Percentiles rank a stretch among this genome's conserved stretches.
Evolutionary conservation across 176 grass and related monocot genomes (phyloP).

Genomic region (Dendrocalamus sinicus): DNA sequence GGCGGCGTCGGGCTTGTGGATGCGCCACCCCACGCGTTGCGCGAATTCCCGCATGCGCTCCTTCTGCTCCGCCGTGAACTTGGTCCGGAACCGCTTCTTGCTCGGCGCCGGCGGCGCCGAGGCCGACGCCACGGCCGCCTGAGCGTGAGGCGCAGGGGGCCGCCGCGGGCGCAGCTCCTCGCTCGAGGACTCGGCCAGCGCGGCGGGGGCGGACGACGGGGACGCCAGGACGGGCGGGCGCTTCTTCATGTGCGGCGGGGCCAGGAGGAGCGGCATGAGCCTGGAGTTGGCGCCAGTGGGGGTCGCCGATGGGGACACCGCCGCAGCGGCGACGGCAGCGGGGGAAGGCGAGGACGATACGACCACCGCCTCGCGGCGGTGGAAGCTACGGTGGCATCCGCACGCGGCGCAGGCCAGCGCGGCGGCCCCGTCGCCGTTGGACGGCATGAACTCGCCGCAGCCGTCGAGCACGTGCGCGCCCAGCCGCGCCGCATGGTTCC

Average conservation of each 20-base stretch:
- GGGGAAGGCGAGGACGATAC: slow-evolving; percentile 11
- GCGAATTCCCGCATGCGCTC: slow-evolving; percentile 82
- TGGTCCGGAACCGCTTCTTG: slow-evolving; percentile 82
- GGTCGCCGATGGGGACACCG: slow-evolving; percentile 20
- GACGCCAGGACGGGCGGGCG: slow-evolving; percentile 29
- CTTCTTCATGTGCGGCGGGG: slow-evolving; percentile 56
- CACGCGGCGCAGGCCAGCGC: slow-evolving; percentile 83
- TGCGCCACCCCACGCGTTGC: slow-evolving; percentile 77
- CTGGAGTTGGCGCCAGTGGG: slow-evolving; percentile 34
- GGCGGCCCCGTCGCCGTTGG: slow-evolving; percentile 30
- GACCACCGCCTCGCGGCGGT: slow-evolving; percentile 60
- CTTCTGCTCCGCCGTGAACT: slow-evolving; percentile 94
- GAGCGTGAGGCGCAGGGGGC: background rate
- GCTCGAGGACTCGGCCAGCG: slow-evolving; percentile 47
- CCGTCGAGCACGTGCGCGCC: slow-evolving; percentile 90
- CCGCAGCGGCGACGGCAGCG: background rate
- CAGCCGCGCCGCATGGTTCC: slow-evolving; percentile 82
- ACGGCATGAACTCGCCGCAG: slow-evolving; percentile 95
- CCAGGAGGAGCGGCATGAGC: slow-evolving; percentile 50
- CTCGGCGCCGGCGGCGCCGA: slow-evolving; percentile 49
- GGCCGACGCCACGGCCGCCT: slow-evolving; percentile 35
- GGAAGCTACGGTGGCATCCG: slow-evolving; percentile 99
- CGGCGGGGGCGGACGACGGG: slow-evolving; percentile 50
- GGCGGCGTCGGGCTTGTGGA: slow-evolving; percentile 73
- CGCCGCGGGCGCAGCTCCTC: slow-evolving; percentile 56